phyloP scores from a whole-genome alignment of 225 moss, liverwort and hornwort genomes.

The Sphagnum tenellum region DNA sequence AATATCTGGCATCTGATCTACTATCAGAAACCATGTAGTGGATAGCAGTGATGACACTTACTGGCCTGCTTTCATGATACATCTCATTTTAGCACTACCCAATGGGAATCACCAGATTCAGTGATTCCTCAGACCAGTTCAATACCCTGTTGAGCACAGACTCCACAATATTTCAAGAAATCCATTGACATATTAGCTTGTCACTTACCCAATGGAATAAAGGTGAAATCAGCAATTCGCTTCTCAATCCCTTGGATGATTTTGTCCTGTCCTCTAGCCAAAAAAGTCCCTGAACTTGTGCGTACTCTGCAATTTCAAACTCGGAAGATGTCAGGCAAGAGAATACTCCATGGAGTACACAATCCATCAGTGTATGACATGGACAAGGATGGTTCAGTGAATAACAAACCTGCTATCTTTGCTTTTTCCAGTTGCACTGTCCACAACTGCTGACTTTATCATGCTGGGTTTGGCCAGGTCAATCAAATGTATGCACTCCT shows the following conservation, averaged over 20 bases:
- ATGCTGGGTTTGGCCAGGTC: constrained; percentile 69
- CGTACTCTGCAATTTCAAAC: constrained; percentile 48
- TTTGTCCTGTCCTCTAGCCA: constrained; percentile 76
- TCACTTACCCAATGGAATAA: constrained; percentile 66
- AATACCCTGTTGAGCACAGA: too few relatives aligned
- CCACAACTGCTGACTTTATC: constrained; percentile 95
- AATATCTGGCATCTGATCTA: too few relatives aligned
- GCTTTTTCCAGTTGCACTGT: constrained; percentile 97
- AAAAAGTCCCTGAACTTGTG: constrained; percentile 98
- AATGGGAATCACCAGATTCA: too few relatives aligned
- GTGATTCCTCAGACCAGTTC: too few relatives aligned
- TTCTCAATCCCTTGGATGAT: constrained; percentile 61
- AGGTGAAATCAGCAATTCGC: constrained; percentile 90
- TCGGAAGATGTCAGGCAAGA: too few relatives aligned
- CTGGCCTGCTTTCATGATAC: too few relatives aligned
- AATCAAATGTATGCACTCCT: constrained; percentile 83
- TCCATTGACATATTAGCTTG: not conserved
- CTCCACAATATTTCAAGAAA: too few relatives aligned
- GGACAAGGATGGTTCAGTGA: too few relatives aligned
- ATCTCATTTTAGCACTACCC: too few relatives aligned
- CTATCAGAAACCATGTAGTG: too few relatives aligned
- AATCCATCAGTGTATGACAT: not conserved
- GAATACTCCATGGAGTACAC: not conserved
- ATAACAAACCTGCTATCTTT: constrained; percentile 81
- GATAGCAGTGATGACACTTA: too few relatives aligned